phyloP scores from a whole-genome alignment of 441 rosid genomes.

The Isatis lusitanica region DNA sequence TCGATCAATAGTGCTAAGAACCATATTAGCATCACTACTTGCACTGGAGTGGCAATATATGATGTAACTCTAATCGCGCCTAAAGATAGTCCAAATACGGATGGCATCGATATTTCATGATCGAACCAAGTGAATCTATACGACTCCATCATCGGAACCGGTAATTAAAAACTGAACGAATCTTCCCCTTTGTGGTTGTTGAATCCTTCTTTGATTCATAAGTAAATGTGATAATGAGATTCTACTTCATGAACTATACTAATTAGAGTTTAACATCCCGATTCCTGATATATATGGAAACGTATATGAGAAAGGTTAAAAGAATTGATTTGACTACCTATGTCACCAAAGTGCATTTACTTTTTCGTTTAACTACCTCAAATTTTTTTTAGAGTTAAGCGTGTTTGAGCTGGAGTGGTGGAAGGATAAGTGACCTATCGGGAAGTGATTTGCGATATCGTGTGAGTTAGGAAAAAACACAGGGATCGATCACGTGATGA shows the following conservation, averaged over 20 bases:
- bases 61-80: conserved; percentile 40
- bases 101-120: conserved; percentile 40
- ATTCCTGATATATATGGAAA: too few relatives aligned
- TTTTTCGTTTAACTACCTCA: too few relatives aligned
- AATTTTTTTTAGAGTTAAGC: too few relatives aligned
- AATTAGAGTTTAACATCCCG: neutral
- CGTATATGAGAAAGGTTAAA: too few relatives aligned
- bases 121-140: conserved; percentile 28
- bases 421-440: too few relatives aligned
- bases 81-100: conserved; percentile 49
- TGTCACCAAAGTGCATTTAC: too few relatives aligned
- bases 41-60: conserved; percentile 25
- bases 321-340: too few relatives aligned
- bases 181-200: too few relatives aligned
- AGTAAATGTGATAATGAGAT: neutral
- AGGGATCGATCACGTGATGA: too few relatives aligned
- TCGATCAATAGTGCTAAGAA: conserved; percentile 10
- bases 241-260: neutral
- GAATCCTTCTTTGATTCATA: neutral
- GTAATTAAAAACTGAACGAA: conserved; percentile 8
- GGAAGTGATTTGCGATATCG: too few relatives aligned
- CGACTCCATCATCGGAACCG: conserved; percentile 38
- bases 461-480: too few relatives aligned
- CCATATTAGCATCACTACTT: conserved; percentile 1
- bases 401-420: too few relatives aligned